Evolutionary conservation across 768 basidiomycete genomes (phyloP), one percentile per base, ranked within the genome.

Genomic region (Lactifluus pinguis): DNA sequence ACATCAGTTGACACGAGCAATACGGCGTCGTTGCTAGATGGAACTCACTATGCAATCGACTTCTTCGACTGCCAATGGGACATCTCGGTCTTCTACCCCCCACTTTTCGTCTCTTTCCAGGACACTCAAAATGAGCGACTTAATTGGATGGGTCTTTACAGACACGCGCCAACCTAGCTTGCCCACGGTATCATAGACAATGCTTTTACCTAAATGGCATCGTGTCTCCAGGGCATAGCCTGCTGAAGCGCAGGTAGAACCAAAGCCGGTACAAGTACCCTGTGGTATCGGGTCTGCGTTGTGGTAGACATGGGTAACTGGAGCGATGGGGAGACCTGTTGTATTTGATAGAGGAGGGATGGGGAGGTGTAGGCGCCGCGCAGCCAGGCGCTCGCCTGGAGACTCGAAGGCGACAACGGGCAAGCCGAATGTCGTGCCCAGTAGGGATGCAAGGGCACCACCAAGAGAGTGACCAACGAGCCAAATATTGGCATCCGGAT

Each of bases 201-300:
- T 82, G 10, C 76, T 76, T 70, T 76, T 75, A 32, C 86, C 86
- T 2, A 83, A 74, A 68, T 87, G 86, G 61, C 86, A 88, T 14
- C 72, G 72, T 36, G 79, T 79, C 69, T 84, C 83, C 41, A 84
- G 70, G 38, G 84, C 86, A 65, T 82, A 87, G n/a, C 86, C 86
- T 11, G 77, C 86, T 48, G 79, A 76, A 42, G 81, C 78, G 60
- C 86, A 88, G 0, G 76, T 69, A 10, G 79, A 83, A 15, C 74
- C 62, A 19, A 76, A 50, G 32, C 82, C 82, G 6, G 76, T 82
- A 68, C 83, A 84, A 29, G 75, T 69, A 30, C 80, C 80, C 62
- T 81, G 82, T 6, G 86, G 82, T 66, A 88, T 83, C 7, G 86
- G 86, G 69, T 88, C 86, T 39, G 86, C 86, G 38, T 76, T 88